Evolutionary conservation across 2,329 filamentous ascomycete species (phyloP).

Genomic region (Raffaelea ambrosiae): DNA sequence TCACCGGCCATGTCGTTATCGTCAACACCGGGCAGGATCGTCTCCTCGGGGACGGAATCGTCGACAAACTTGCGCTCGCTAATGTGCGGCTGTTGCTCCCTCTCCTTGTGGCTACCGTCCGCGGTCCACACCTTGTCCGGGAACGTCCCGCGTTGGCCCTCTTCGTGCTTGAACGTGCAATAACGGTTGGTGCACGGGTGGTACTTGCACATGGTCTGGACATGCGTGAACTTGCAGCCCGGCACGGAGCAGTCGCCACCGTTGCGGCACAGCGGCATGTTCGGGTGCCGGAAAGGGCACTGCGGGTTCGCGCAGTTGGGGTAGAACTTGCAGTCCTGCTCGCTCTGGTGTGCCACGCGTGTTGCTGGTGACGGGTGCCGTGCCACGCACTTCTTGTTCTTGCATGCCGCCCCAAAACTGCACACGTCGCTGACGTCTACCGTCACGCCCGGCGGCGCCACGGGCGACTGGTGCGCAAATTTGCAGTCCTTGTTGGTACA

Average conservation of each 20-base stretch:
- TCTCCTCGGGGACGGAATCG: slow-evolving; percentile 58
- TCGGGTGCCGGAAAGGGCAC: slow-evolving; percentile 85
- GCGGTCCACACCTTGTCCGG: slow-evolving; percentile 89
- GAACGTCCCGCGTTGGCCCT: slow-evolving; percentile 79
- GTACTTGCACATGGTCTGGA: slow-evolving; percentile 78
- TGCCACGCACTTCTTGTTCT: slow-evolving; percentile 87
- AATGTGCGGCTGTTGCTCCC: slow-evolving; percentile 50
- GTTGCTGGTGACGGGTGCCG: slow-evolving; percentile 88
- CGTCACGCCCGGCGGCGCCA: slow-evolving; percentile 65
- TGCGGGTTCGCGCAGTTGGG: slow-evolving; percentile 82
- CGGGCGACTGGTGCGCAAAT: slow-evolving; percentile 91
- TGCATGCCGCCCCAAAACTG: slow-evolving; percentile 82
- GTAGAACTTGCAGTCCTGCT: slow-evolving; percentile 84
- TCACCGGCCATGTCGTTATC: slow-evolving; percentile 28
- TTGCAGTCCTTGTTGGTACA: slow-evolving; percentile 87
- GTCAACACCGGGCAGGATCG: slow-evolving; percentile 53
- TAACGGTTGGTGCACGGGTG: slow-evolving; percentile 83
- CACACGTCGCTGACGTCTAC: slow-evolving; percentile 77
- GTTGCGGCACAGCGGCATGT: slow-evolving; percentile 81
- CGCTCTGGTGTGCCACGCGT: slow-evolving; percentile 67
- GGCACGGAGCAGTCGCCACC: slow-evolving; percentile 76
- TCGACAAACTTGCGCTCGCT: slow-evolving; percentile 86
- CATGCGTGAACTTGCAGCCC: slow-evolving; percentile 85
- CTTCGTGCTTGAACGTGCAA: slow-evolving; percentile 83
- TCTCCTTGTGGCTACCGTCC: slow-evolving; percentile 19